phyloP scores from a whole-genome alignment of 345 rosid genomes.

The Erysimum cheiranthoides region DNA sequence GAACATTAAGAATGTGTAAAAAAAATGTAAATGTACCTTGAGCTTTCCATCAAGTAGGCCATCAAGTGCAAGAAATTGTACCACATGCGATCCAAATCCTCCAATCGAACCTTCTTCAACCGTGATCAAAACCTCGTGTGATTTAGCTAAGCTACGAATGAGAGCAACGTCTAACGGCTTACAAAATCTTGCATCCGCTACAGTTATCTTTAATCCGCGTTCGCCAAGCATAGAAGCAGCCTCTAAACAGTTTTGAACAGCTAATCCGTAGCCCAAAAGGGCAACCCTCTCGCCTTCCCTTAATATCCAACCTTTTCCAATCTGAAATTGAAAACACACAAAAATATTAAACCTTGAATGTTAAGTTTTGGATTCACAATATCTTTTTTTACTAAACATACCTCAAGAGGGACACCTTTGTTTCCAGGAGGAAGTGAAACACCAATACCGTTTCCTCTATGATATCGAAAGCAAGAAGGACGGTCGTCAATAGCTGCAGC shows the following conservation, averaged over 20 bases:
- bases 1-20: not conserved
- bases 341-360: constrained; percentile 17
- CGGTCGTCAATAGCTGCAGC: constrained; percentile 86
- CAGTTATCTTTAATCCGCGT: constrained; percentile 56
- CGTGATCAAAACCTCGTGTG: constrained; percentile 77
- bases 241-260: constrained; percentile 71
- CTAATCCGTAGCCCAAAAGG: constrained; percentile 77
- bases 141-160: constrained; percentile 64
- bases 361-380: not conserved
- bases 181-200: constrained; percentile 94
- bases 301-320: constrained; percentile 84
- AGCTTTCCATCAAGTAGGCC: constrained; percentile 82
- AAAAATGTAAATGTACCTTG: constrained; percentile 45
- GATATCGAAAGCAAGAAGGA: constrained; percentile 93
- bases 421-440: constrained; percentile 70
- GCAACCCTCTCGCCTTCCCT: constrained; percentile 78
- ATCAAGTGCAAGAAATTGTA: constrained; percentile 71
- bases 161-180: constrained; percentile 80
- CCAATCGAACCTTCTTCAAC: constrained; percentile 90
- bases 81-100: constrained; percentile 87
- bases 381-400: not conserved
- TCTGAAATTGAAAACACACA: constrained; percentile 34
- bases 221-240: constrained; percentile 60
- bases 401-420: constrained; percentile 68
- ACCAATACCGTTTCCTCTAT: constrained; percentile 90